Evolutionary conservation across 208 protist genomes (phyloP).

Genomic region (Balamuthia mandrillaris): DNA sequence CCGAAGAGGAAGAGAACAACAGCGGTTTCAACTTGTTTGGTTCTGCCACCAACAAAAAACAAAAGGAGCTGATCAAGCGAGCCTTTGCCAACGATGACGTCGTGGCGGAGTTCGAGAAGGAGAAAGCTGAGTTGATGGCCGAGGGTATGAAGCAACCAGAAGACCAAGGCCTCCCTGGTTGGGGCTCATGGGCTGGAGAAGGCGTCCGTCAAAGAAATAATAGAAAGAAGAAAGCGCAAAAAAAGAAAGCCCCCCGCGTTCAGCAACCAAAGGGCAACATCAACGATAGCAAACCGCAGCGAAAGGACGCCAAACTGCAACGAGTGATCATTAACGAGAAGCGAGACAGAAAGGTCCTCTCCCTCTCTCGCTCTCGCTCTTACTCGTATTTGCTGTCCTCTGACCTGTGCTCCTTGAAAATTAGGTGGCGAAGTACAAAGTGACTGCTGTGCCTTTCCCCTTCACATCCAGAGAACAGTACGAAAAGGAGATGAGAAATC

Average conservation of each 20-base stretch:
- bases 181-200: slow-evolving; percentile 29
- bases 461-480: slow-evolving; percentile 18
- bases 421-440: background rate
- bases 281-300: background rate
- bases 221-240: background rate
- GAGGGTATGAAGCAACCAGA: background rate
- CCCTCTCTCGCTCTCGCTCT: background rate
- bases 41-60: slow-evolving; percentile 27
- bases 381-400: background rate
- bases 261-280: slow-evolving; percentile 26
- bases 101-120: slow-evolving; percentile 25
- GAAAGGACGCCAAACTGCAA: slow-evolving; percentile 4
- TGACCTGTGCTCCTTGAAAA: background rate
- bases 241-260: background rate
- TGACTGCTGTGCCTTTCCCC: background rate
- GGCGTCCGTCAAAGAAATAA: background rate
- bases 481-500: background rate
- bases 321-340: slow-evolving; percentile 46
- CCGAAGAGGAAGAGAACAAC: background rate
- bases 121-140: background rate
- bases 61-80: slow-evolving; percentile 41
- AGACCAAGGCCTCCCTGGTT: slow-evolving; percentile 11
- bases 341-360: slow-evolving; percentile 24
- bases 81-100: slow-evolving; percentile 43
- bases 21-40: slow-evolving; percentile 29